Conservation (phyloP, 225 moss, liverwort and hornwort genomes). For the Marchantia paleacea region DNA sequence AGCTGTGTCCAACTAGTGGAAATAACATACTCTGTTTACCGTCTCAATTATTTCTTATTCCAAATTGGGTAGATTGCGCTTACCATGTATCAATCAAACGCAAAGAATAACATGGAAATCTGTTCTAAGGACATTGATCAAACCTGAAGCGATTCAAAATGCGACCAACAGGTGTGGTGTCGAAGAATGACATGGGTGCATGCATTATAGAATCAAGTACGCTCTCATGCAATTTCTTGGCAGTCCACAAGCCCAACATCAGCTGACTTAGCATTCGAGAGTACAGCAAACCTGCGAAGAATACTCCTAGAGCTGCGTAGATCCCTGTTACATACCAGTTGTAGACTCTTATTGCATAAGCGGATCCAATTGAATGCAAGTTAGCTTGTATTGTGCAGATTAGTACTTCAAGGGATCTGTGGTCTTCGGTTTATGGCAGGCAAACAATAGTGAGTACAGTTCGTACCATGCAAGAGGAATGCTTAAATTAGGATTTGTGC, state of each 20-base stretch:
- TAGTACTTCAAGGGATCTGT: background rate
- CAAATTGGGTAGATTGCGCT: no score
- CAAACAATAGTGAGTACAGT: background rate
- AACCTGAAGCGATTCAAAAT: slow-evolving; percentile 62
- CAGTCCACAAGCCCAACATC: slow-evolving; percentile 46
- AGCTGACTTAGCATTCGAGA: slow-evolving; percentile 42
- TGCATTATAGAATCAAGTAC: slow-evolving; percentile 62
- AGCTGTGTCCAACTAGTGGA: no score
- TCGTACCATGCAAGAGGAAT: no score
- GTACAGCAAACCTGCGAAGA: slow-evolving; percentile 41
- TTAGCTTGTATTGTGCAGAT: background rate
- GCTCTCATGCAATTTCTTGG: slow-evolving; percentile 40
- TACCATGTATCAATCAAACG: background rate
- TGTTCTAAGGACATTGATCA: background rate
- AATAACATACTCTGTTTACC: background rate
- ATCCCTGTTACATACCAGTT: slow-evolving; percentile 35
- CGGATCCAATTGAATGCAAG: background rate
- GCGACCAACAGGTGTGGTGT: slow-evolving; percentile 71
- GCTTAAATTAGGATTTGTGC: no score
- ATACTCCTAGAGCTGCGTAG: slow-evolving; percentile 33
- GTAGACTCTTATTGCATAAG: background rate
- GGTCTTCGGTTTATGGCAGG: background rate
- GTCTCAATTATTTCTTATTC: background rate
- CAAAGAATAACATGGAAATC: background rate
- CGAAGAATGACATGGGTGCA: slow-evolving; percentile 81